A percentile compares a stretch with the other conserved stretches of the same genome.
Conservation (phyloP, 768 basidiomycete species). For the Leucocoprinus sp. region DNA sequence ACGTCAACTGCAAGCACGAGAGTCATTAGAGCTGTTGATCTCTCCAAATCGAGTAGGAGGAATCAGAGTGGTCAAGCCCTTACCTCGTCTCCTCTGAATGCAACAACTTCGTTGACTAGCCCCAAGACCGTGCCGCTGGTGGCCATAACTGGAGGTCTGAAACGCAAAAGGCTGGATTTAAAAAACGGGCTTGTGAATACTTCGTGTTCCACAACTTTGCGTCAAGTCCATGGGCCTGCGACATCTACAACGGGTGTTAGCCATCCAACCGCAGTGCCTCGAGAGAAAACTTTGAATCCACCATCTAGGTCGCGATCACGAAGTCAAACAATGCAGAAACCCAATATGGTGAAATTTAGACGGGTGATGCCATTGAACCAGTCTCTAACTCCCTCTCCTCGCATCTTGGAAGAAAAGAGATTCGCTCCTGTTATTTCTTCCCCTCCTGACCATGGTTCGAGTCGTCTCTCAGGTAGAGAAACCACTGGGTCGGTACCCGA, state of each 20-base stretch:
- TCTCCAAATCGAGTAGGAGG: not conserved
- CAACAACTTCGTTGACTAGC: not conserved
- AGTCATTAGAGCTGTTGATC: conserved; percentile 8
- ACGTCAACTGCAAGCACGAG: not conserved
- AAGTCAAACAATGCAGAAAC: not conserved
- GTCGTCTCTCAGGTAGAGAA: not conserved
- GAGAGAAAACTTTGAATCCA: not conserved
- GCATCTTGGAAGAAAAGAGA: conserved; percentile 4
- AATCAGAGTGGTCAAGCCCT: not conserved
- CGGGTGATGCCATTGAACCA: conserved; percentile 16
- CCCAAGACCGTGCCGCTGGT: conserved; percentile 1
- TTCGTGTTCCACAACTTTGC: conserved; percentile 20
- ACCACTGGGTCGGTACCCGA: not conserved
- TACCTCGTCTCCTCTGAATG: not conserved
- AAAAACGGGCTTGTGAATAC: conserved; percentile 22
- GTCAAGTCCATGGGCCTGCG: conserved; percentile 21
- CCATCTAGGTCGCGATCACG: not conserved
- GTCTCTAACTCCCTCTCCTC: conserved; percentile 7
- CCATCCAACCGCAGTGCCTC: not conserved
- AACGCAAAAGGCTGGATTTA: conserved; percentile 32
- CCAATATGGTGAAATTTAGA: conserved; percentile 13
- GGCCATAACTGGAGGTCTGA: conserved; percentile 19
- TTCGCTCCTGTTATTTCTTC: not conserved
- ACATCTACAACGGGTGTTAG: conserved; percentile 1
- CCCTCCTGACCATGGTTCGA: not conserved